Percentiles rank a stretch among this genome's conserved stretches.
phyloP scores from a whole-genome alignment of 2,329 filamentous ascomycete species.

The Clonostachys sp. region DNA sequence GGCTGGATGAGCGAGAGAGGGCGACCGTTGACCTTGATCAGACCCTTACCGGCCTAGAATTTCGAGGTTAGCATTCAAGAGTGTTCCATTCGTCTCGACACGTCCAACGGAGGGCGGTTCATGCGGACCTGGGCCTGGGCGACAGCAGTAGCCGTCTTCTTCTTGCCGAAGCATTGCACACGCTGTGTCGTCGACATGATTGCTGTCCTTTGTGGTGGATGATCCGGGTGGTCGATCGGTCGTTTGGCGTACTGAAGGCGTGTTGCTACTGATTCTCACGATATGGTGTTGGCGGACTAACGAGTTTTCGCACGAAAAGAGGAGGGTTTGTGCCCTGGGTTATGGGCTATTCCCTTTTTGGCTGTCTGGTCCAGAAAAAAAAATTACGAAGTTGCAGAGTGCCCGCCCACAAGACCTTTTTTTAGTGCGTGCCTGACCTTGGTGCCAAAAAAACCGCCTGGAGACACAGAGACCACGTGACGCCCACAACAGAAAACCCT shows the following conservation, averaged over 20 bases:
- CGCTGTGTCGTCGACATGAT: slow-evolving; percentile 75
- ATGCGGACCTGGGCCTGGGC: slow-evolving; percentile 82
- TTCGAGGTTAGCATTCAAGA: background rate
- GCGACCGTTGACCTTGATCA: slow-evolving; percentile 98
- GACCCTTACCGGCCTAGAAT: slow-evolving; percentile 51
- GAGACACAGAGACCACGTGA: slow-evolving; percentile 15
- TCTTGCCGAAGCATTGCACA: slow-evolving; percentile 99
- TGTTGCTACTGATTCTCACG: background rate
- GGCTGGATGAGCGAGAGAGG: slow-evolving; percentile 92
- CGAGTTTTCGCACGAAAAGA: background rate
- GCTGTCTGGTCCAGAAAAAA: background rate
- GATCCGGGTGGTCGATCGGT: background rate
- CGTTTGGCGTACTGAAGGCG: background rate
- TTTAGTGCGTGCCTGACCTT: background rate
- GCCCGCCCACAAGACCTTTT: background rate
- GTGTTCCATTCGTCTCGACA: background rate
- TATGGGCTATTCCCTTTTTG: background rate
- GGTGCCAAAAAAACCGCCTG: background rate
- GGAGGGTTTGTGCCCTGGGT: slow-evolving; percentile 9
- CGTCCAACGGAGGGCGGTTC: background rate
- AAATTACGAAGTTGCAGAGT: background rate
- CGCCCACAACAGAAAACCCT: slow-evolving; percentile 14
- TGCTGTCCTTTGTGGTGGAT: slow-evolving; percentile 17
- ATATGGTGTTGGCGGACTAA: background rate
- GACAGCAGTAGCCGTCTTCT: slow-evolving; percentile 85